Evolutionary conservation across 768 basidiomycete species (phyloP).

Genomic region (Suillus lakei): DNA sequence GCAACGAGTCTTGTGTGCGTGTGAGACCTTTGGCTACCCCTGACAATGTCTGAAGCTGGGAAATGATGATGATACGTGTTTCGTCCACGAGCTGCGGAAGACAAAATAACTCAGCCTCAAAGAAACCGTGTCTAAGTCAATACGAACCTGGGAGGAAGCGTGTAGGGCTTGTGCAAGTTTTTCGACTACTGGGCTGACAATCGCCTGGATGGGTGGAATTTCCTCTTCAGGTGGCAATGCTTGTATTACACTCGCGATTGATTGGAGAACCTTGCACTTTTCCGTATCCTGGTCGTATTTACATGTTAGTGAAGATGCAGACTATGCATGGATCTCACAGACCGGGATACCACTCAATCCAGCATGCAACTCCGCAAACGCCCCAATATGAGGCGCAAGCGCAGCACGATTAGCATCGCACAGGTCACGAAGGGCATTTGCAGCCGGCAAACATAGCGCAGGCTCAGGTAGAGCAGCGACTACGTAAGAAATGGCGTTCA

Average conservation of each 20-base stretch:
- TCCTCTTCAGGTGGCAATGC: constrained; percentile 81
- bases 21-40: constrained; percentile 91
- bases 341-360: constrained; percentile 77
- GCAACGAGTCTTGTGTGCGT: constrained; percentile 68
- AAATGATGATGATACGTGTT: constrained; percentile 64
- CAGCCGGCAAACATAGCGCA: constrained; percentile 69
- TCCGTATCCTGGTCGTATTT: constrained; percentile 66
- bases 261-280: constrained; percentile 89
- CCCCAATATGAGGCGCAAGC: constrained; percentile 80
- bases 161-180: constrained; percentile 68
- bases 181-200: constrained; percentile 75
- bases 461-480: constrained; percentile 72
- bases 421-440: constrained; percentile 80
- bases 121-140: too few relatives aligned
- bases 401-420: constrained; percentile 91
- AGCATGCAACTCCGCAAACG: constrained; percentile 85
- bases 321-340: constrained; percentile 28
- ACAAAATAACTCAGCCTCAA: not conserved
- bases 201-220: constrained; percentile 78
- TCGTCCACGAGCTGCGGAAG: constrained; percentile 68
- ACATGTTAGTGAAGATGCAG: constrained; percentile 8
- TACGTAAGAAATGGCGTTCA: constrained; percentile 71
- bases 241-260: constrained; percentile 92
- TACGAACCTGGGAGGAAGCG: constrained; percentile 54
- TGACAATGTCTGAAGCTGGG: constrained; percentile 79